These are phyloP conservation scores for Solanum megistacrolobum DNA, from an alignment of 257 asterid genomes.

Conservation along the genomic window DNA sequence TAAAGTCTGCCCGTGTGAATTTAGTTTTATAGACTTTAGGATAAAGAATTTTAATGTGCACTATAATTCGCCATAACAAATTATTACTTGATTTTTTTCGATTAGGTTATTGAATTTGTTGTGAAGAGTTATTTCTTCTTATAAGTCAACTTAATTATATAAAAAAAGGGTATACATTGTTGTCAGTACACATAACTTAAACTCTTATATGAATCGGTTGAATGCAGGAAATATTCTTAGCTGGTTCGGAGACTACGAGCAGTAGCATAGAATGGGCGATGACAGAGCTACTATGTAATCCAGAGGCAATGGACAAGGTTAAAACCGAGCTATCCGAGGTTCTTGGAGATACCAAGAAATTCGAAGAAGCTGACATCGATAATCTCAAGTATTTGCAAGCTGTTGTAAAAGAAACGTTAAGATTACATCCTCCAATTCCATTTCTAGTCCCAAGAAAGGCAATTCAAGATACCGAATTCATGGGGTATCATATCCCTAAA, in stretches of 20 bases:
- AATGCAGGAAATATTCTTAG: slow-evolving; percentile 53
- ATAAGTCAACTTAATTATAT: not conserved
- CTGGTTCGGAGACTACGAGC: slow-evolving; percentile 67
- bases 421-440: slow-evolving; percentile 50
- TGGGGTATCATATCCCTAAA: slow-evolving; percentile 37
- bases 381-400: slow-evolving; percentile 43
- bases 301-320: slow-evolving; percentile 29
- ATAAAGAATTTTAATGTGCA: not conserved
- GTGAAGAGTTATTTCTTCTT: not conserved
- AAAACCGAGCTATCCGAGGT: slow-evolving; percentile 31
- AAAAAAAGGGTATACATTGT: not conserved
- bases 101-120: not conserved
- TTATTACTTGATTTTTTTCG: not conserved
- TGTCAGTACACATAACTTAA: not conserved
- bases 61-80: not conserved
- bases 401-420: slow-evolving; percentile 35
- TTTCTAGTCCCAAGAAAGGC: slow-evolving; percentile 43
- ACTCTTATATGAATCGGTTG: not conserved
- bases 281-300: slow-evolving; percentile 55
- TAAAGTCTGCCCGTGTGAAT: too few species aligned
- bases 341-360: slow-evolving; percentile 17
- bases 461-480: slow-evolving; percentile 28
- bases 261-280: slow-evolving; percentile 60
- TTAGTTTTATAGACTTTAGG: not conserved
- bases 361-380: slow-evolving; percentile 41